A percentile compares a stretch with the other conserved stretches of the same genome.
phyloP scores from a whole-genome alignment of 2,329 filamentous ascomycete species.

The Lizonia empirigonia region DNA sequence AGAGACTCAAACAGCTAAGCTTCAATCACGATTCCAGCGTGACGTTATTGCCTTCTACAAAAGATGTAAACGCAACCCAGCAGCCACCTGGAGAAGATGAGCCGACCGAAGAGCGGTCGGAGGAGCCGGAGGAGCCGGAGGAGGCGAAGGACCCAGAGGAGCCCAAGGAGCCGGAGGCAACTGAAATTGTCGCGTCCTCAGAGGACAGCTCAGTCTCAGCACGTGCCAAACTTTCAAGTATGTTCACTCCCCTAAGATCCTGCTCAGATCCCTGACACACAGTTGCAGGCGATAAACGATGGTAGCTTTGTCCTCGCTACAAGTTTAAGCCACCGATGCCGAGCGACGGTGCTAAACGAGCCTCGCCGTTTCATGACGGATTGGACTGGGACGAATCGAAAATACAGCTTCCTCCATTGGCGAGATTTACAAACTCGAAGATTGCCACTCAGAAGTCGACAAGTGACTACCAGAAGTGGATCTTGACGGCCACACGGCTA shows the following conservation, averaged over 20 bases:
- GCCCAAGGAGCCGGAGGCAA: neutral
- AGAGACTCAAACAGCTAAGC: neutral
- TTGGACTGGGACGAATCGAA: neutral
- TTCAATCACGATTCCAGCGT: neutral
- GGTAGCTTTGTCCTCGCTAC: slow-evolving; percentile 12
- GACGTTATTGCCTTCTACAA: neutral
- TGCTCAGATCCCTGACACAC: neutral
- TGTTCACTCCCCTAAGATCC: neutral
- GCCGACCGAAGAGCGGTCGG: neutral
- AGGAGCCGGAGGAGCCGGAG: neutral
- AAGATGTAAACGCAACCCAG: neutral
- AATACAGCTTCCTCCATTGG: neutral
- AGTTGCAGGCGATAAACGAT: slow-evolving; percentile 1
- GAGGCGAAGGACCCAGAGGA: neutral
- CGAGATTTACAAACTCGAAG: slow-evolving; percentile 3
- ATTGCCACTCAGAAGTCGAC: neutral
- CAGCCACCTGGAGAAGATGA: neutral
- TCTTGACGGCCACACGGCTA: neutral
- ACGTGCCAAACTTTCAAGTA: neutral
- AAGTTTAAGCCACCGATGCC: neutral
- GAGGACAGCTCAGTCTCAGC: neutral
- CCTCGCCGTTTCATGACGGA: neutral
- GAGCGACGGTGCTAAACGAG: neutral
- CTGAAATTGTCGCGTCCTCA: no score
- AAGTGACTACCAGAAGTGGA: neutral